Base-by-base conservation (phyloP, 129 eudicot species). In the Glebionis coronaria region DNA sequence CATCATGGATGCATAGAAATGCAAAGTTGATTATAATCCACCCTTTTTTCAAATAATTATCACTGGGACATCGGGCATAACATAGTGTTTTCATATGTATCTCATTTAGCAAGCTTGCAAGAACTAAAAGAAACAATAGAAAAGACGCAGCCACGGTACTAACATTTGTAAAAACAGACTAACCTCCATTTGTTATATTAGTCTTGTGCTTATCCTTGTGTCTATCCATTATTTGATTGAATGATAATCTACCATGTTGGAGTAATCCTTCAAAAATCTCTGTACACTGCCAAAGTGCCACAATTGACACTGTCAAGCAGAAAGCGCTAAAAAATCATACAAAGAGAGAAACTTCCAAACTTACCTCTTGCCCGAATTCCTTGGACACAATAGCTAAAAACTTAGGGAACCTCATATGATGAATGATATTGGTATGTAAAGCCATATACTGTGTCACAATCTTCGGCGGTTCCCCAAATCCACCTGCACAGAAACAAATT, bases 211-310 rank as follows among this genome's bases (percentile, higher is more conserved):
- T 73, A 65, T 84, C 86, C 73, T 80, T 78, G 65, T 80, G 61
- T 67, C 93, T 87, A 56, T 94, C 99, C 64, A 71, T 60, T 65
- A 81, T 83, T 56, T 86, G 93, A 53, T 83, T 83, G 13, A 89
- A 14, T 0, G 99, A 82, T 65, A 94, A 88, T 79, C 99, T 89
- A 21, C 99, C 99, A 46, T 94, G 97, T 57, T 94, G 88, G 66
- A 94, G 85, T 77, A 94, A 73, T 51, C 90, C 95, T 70, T 86
- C 88, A 46, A 94, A 78, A 66, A 94, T 70, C 63, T 68, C 83
- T 31, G 29, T 79, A 64, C 95, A 85, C 99, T 93, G 65, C 23
- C 29, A 31, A 51, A 63, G 42, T 18, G 44, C 29, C 59, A 54
- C 28, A 65, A 38, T 61, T 46, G 44, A 72, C 4, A 19, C 23